phyloP scores from a whole-genome alignment of 352 stramenopile species.

The Pythium aristosporum region DNA sequence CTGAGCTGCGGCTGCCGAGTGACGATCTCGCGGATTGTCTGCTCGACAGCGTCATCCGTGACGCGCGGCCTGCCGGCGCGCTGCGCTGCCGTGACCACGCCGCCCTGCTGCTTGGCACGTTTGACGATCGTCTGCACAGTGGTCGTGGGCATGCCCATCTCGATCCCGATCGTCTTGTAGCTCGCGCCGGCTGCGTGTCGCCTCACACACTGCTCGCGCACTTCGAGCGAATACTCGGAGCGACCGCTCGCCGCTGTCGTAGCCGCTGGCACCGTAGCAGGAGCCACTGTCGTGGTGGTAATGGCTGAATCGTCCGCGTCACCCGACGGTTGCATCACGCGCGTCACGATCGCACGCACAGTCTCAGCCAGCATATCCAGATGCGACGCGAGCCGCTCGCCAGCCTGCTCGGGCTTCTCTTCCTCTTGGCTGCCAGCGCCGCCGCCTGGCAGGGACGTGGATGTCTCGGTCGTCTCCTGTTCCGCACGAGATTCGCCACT shows the following conservation, averaged over 20 bases:
- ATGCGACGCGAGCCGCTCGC: conserved; percentile 30
- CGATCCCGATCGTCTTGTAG: conserved; percentile 31
- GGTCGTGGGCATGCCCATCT: conserved; percentile 33
- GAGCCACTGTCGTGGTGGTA: not conserved
- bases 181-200: conserved; percentile 22
- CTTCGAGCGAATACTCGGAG: conserved; percentile 31
- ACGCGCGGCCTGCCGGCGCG: conserved; percentile 32
- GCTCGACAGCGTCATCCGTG: conserved; percentile 33
- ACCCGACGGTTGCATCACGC: conserved; percentile 24
- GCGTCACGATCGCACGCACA: conserved; percentile 47
- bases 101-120: conserved; percentile 33
- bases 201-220: conserved; percentile 26
- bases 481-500: not conserved
- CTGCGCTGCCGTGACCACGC: conserved; percentile 21
- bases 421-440: not conserved
- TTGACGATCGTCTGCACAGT: conserved; percentile 38
- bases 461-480: not conserved
- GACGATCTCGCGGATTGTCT: conserved; percentile 31
- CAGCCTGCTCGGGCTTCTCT: conserved; percentile 1
- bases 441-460: not conserved
- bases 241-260: not conserved
- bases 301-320: not conserved
- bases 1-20: conserved; percentile 19
- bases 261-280: not conserved
- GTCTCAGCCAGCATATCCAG: conserved; percentile 66